Conservation (phyloP, 2,329 filamentous ascomycete genomes). For the Aspergillus versicolor region DNA sequence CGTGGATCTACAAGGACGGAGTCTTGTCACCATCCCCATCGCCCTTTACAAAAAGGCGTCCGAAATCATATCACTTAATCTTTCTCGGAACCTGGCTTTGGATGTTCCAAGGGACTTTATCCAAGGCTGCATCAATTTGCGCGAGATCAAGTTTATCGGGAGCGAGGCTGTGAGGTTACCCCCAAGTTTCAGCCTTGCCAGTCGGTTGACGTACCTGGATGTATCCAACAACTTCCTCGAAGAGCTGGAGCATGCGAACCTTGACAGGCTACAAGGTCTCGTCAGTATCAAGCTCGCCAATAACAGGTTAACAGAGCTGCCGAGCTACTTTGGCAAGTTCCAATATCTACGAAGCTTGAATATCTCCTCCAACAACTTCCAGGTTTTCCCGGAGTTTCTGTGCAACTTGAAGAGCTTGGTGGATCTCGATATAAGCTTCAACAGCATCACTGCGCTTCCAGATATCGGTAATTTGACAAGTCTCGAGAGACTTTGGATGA, state of each 20-base stretch:
- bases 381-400: conserved; percentile 79
- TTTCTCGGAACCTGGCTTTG: conserved; percentile 87
- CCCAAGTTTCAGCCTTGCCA: conserved; percentile 77
- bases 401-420: conserved; percentile 79
- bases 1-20: conserved; percentile 85
- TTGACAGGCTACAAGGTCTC: conserved; percentile 71
- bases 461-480: conserved; percentile 75
- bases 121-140: conserved; percentile 82
- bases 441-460: conserved; percentile 76
- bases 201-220: conserved; percentile 81
- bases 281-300: conserved; percentile 92
- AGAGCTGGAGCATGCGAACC: conserved; percentile 78
- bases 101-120: conserved; percentile 96
- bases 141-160: conserved; percentile 93
- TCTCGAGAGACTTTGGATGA: conserved; percentile 88
- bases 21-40: conserved; percentile 92
- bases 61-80: conserved; percentile 91
- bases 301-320: conserved; percentile 78
- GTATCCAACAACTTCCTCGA: conserved; percentile 93
- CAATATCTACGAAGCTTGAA: conserved; percentile 78
- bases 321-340: conserved; percentile 79
- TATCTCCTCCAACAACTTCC: conserved; percentile 88
- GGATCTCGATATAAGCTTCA: conserved; percentile 96
- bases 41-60: conserved; percentile 85
- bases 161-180: conserved; percentile 89